Base-by-base conservation (phyloP, 257 asterid species). In the Forsythia suspensa region DNA sequence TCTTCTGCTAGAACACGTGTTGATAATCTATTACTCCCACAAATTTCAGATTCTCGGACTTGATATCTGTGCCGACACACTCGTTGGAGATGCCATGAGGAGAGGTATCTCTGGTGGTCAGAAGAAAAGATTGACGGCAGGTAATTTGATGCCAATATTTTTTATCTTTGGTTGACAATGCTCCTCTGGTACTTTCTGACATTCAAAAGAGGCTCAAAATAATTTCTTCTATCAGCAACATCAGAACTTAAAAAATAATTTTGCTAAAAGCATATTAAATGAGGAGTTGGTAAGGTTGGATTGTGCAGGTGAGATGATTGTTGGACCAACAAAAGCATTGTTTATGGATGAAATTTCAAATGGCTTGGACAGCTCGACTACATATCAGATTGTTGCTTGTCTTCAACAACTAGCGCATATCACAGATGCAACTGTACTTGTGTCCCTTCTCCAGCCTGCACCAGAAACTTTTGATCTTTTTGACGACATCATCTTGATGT, bases 51-150 rank as follows among this genome's bases (percentile, higher is more conserved):
- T 89, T 74, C 89, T 89, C 72, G 93, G 96, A 43, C 89, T 91
- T 39, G 92, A 89, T 51, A 81, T 83, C 51, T 86, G 92, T 38
- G 83, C 88, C 2, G 93, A 91, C 72, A 89, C 91, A 2, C 77
- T 87, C 4, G 76, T 76, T 18, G 96, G 96, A 71, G 93, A 91
- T 79, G 92, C 85, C 70, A 89, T 91, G 96, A 80, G 87, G 65
- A 83, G 88, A 79, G 96, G 94, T 48, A 82, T 91, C 74, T 91
- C 94, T 73, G 96, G 91, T 37, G 94, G 94, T 48, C 89, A 89
- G 79, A 86, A 86, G 83, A 89, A 89, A 80, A 86, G 96, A 70
- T 84, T 91, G 46, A 89, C 96, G 44, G 82, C 90, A 80, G 92
- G 93, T 87, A 65, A 55, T 70, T 67, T 77, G 71, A 66, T 74